phyloP scores from a whole-genome alignment of 805 yeast genomes.

The Saccharomycopsis selenospora region DNA sequence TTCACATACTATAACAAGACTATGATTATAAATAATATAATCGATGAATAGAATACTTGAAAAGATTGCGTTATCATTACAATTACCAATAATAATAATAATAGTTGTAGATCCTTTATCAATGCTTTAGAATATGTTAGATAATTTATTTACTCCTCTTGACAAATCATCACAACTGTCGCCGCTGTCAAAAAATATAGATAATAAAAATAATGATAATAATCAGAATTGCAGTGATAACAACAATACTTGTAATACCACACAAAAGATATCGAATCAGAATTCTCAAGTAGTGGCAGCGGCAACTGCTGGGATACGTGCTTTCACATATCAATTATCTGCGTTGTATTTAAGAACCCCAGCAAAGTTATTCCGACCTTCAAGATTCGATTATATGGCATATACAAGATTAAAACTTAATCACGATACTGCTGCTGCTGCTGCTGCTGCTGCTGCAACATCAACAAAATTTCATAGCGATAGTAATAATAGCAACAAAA shows the following conservation, averaged over 20 bases:
- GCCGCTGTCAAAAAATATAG: too few species aligned
- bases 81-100: too few species aligned
- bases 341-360: slow-evolving; percentile 73
- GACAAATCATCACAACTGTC: too few species aligned
- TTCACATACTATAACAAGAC: too few species aligned
- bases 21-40: too few species aligned
- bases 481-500: neutral
- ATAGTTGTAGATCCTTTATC: too few species aligned
- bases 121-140: neutral
- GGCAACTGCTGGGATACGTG: slow-evolving; percentile 80
- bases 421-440: slow-evolving; percentile 28
- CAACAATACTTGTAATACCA: neutral
- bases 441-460: slow-evolving; percentile 34
- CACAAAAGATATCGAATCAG: slow-evolving; percentile 30
- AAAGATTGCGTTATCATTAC: too few species aligned
- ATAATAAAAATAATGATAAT: neutral
- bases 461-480: slow-evolving; percentile 39
- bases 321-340: slow-evolving; percentile 70
- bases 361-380: slow-evolving; percentile 82
- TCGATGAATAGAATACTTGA: too few species aligned
- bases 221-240: neutral
- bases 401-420: slow-evolving; percentile 48
- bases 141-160: neutral
- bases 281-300: slow-evolving; percentile 59
- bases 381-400: slow-evolving; percentile 80